Percentiles rank a stretch among this genome's conserved stretches.
Conservation (phyloP, 164 flowering plant genomes). For the Berberis vulgaris region DNA sequence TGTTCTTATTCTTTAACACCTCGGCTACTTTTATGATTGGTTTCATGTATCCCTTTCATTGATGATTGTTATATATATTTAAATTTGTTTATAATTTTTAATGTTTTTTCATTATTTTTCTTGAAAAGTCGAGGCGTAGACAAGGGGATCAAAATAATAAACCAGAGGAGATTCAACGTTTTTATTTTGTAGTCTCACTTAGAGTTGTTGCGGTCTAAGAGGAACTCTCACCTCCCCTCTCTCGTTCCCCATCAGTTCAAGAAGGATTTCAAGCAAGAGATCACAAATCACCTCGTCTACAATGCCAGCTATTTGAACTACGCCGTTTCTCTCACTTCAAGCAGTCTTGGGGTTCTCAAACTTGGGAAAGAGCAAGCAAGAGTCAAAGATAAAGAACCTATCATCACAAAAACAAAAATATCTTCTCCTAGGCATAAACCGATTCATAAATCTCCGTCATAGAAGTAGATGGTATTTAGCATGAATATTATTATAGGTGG, state of each 20-base stretch:
- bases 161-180: too few species aligned
- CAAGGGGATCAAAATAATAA: too few species aligned
- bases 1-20: too few species aligned
- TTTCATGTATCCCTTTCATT: too few species aligned
- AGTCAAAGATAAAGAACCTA: neutral
- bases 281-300: constrained; percentile 27
- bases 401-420: neutral
- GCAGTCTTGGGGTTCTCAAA: constrained; percentile 70
- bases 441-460: neutral
- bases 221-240: too few species aligned
- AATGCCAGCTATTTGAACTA: constrained; percentile 28
- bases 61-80: too few species aligned
- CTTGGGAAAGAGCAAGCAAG: constrained; percentile 32
- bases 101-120: too few species aligned
- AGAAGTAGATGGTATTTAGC: constrained; percentile 18
- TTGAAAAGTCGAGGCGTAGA: too few species aligned
- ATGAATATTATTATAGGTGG: constrained; percentile 88
- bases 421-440: constrained; percentile 21
- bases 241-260: constrained; percentile 6
- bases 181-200: too few species aligned
- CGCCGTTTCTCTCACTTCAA: constrained; percentile 87
- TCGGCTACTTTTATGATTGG: too few species aligned
- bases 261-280: constrained; percentile 35
- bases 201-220: too few species aligned
- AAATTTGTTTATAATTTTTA: too few species aligned